Evolutionary conservation across 2,329 filamentous ascomycete genomes (phyloP), one percentile per base, ranked within the genome.

Genomic region (Claviceps quebecensis): DNA sequence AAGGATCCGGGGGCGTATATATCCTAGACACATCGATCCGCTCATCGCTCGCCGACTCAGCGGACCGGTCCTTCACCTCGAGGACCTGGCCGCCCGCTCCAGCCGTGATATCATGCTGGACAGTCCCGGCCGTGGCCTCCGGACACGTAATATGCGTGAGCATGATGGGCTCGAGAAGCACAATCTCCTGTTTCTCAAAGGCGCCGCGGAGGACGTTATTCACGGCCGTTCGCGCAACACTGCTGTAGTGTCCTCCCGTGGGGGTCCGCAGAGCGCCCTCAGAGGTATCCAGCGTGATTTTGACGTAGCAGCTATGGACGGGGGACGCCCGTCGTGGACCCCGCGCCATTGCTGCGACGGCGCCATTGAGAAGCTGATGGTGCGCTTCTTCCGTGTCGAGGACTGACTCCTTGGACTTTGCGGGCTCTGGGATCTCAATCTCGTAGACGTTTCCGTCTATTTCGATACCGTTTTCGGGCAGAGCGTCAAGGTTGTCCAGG

Each of bases 151-250:
- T 95, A 49, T 84, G 81, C 5, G 87, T 87, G 54, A 83, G 82
- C 88, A 97, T 96, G 51, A 98, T 86, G 1, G 93, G 93, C 63
- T 98, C 93, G 69, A 97, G 84, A 40, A 98, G 72, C 1, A 77
- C 76, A 1, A 88, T 77, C 2, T 72, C 69, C 2, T 70, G 63
- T 29, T 69, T 66, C 9, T 74, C 69, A 51, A 79, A 74, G 0
- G 82, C 80, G 17, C 80, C 74, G 48, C 78, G 77, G 1, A 97
- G 75, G 0, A 84, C 83, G 8, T 76, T 72, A 53, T 84, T 79
- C 0, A 90, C 84, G 2, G 86, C 86, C 2, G 67, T 67, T 41
- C 72, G 61, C 67, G 78, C 63, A 68, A 81, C 58, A 74, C 82
- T 54, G 74, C 88, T 68, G 73, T 87, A 61, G 78, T 89, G 65